Evolutionary conservation across 108 stramenopile genomes (phyloP), one percentile per base, ranked within the genome.

Genomic region (Cyclotella baltica): DNA sequence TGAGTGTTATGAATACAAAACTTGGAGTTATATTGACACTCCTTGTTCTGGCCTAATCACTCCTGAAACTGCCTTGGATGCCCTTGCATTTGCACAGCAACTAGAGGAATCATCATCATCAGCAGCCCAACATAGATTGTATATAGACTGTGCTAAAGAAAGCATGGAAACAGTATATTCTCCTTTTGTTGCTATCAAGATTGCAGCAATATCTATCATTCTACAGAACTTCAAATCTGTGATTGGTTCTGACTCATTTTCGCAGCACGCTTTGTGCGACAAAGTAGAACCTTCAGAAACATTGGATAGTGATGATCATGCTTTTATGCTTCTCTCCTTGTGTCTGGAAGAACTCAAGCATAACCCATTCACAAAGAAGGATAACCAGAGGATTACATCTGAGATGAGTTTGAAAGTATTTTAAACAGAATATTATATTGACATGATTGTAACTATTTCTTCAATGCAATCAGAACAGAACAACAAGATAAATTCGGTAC

Each of bases 41-140:
- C 35, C 71, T 15, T 61, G 38, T 51, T 46, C 22, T 6, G 35
- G 62, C 56, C 67, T 80, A 33, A 69, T 80, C 4, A 69, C 72
- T 50, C 72, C 80, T 31, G 80, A 74, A 48, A 80, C 43, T 74
- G 72, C 55, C 10, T 43, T 80, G 25, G 61, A 74, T 62, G 59
- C 74, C 19, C 34, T 80, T 20, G 67, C 72, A 40, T 64, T 74
- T 25, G 72, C 80, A 0, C 66, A 69, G 46, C 80, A 80, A 69
- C 48, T 73, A 16, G 72, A 69, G 33, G 63, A 67, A 38, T 80
- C 80, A 38, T 67, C 71, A 16, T 79, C 35, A 48, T 78, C 63
- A 13, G 70, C 18, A 47, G 25, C 64, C 10, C 36, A 65, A 0
- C 23, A 66, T 57, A 36, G 64, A 36, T 75, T 34, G 19, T 66